Evolutionary conservation across 1,284 basidiomycete genomes (phyloP), one percentile per base, ranked within the genome.

Genomic region (Entoloma clypeatum): DNA sequence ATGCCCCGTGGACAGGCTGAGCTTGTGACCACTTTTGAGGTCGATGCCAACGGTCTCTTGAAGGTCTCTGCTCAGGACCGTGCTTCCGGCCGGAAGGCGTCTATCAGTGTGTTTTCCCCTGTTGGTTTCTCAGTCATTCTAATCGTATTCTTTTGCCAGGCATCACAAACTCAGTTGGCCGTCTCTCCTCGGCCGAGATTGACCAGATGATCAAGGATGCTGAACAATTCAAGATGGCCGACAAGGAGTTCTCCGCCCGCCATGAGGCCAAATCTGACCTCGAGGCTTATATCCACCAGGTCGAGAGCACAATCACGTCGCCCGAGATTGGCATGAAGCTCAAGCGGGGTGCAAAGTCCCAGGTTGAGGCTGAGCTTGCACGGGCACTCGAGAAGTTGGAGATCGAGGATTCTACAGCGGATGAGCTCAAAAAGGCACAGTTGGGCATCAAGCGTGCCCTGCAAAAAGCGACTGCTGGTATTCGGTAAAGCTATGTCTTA

Each of bases 201-300:
- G 90, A 93, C 59, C 89, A 94, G 70, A 97, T 97, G 94, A 93
- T 96, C 77, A 92, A 92, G 75, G 92, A 96, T 61, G 93, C 93
- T 45, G 92, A 96, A 68, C 86, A 91, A 65, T 96, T 82, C 83
- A 93, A 92, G 77, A 81, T 85, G 64, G 90, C 90, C 42, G 94
- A 97, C 82, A 92, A 91, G 74, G 93, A 96, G 65, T 95, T 93
- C 78, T 87, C 91, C 54, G 86, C 92, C 47, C 87, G 87, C 55
- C 93, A 96, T 65, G 92, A 97, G 69, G 92, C 94, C 55, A 95
- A 94, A 72, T 88, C 91, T 43, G 92, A 95, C 67, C 83, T 97
- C 49, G 94, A 97, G 75, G 82, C 91, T 27, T 95, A 96, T 74
- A 77, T 97, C 62, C 88, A 94, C 72, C 87, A 91, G 65, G 89